Evolutionary conservation across 257 asterid species (phyloP), one percentile per base, ranked within the genome.

Genomic region (Prunella vulgaris): DNA sequence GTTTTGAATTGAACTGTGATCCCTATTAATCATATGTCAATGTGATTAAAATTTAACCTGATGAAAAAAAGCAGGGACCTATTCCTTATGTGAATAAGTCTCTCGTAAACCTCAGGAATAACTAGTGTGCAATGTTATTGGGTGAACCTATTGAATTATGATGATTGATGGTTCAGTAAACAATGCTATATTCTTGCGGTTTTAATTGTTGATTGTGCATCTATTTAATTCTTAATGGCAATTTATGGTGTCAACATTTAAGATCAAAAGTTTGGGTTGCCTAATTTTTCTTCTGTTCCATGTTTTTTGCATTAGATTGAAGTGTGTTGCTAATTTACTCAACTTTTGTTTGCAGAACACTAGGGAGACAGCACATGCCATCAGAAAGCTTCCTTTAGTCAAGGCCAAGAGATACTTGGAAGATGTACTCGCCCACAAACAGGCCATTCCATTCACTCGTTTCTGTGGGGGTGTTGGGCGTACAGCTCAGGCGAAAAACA

Each of bases 381-480:
- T 87, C 18, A 76, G 95, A 74, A 87, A 82, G 83, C 74, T 87
- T 40, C 83, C 86, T 3, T 56, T 87, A 3, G 59, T 30, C 51
- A 87, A 87, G 81, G 90, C 93, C 44, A 87, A 87, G 80, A 80
- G 82, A 66, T 87, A 87, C 25, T 69, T 87, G 60, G 90, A 87
- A 52, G 90, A 87, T 74, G 93, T 87, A 14, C 82, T 87, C 67
- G 84, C 77, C 57, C 88, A 87, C 78, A 87, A 85, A 75, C 93
- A 87, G 64, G 93, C 90, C 64, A 87, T 87, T 3, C 93, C 93
- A 14, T 87, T 87, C 66, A 87, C 94, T 15, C 94, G 94, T 17
- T 87, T 79, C 81, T 87, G 94, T 53, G 32, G 91, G 17, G 94
- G 94, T 38, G 95, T 88, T 17, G 95, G 95, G 12, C 71, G 95